These are phyloP conservation scores for Lachancea cidri DNA, from an alignment of 805 yeast genomes.

Conservation along the genomic window DNA sequence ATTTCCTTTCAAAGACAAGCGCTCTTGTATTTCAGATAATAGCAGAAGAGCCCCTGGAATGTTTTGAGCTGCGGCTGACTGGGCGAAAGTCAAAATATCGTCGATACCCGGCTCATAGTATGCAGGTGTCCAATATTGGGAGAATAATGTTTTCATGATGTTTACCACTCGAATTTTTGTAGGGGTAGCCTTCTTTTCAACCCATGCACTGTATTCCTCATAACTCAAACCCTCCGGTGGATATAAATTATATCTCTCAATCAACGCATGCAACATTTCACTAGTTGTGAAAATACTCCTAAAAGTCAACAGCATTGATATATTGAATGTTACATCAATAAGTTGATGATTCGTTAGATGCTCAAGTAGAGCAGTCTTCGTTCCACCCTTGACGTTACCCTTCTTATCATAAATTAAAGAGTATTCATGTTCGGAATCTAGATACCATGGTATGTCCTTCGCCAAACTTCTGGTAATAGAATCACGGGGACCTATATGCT, in stretches of 20 bases:
- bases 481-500: constrained; percentile 16
- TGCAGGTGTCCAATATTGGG: constrained; percentile 63
- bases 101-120: constrained; percentile 46
- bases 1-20: constrained; percentile 9
- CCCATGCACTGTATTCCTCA: constrained; percentile 78
- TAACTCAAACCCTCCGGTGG: constrained; percentile 87
- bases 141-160: constrained; percentile 60
- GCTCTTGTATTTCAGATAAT: constrained; percentile 5
- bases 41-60: constrained; percentile 38
- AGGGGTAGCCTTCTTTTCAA: constrained; percentile 61
- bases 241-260: constrained; percentile 59
- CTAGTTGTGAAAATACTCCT: constrained; percentile 65
- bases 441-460: constrained; percentile 60
- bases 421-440: constrained; percentile 61
- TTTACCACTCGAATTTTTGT: constrained; percentile 62
- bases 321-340: constrained; percentile 56
- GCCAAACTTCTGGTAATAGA: constrained; percentile 7
- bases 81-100: constrained; percentile 36
- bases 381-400: constrained; percentile 79
- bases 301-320: constrained; percentile 70
- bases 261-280: constrained; percentile 53
- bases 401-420: constrained; percentile 57
- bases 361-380: constrained; percentile 69
- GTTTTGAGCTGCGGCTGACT: constrained; percentile 36
- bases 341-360: constrained; percentile 72